phyloP scores from a whole-genome alignment of 1,139 yeast species.

The Sugiyamaella japonica region DNA sequence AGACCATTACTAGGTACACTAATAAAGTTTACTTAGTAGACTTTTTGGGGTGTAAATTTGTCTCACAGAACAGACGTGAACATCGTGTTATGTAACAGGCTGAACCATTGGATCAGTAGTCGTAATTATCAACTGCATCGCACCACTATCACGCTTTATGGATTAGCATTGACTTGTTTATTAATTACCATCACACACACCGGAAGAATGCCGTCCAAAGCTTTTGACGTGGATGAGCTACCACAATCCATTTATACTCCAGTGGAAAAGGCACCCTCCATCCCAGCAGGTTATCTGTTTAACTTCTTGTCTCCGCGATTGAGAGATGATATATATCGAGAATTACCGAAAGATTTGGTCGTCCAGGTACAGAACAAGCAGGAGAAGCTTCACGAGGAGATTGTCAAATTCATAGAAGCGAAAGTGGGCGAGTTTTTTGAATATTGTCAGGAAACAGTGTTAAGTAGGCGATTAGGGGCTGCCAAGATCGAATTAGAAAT shows the following conservation, averaged over 20 bases:
- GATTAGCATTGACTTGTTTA: no score
- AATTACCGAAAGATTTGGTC: slow-evolving; percentile 20
- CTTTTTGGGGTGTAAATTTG: no score
- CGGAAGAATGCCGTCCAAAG: slow-evolving; percentile 10
- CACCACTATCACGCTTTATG: background rate
- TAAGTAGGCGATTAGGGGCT: slow-evolving; percentile 7
- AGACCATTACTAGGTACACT: no score
- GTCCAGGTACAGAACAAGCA: slow-evolving; percentile 20
- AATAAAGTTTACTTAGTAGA: no score
- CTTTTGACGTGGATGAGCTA: slow-evolving; percentile 23
- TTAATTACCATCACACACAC: no score
- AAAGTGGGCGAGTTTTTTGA: slow-evolving; percentile 22
- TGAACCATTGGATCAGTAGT: background rate
- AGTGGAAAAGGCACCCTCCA: slow-evolving; percentile 25
- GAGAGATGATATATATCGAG: slow-evolving; percentile 20
- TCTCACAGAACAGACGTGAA: no score
- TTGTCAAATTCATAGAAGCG: slow-evolving; percentile 24
- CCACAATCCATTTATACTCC: slow-evolving; percentile 26
- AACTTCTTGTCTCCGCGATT: slow-evolving; percentile 25
- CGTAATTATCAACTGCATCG: background rate
- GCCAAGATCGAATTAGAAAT: slow-evolving; percentile 10
- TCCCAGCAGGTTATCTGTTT: slow-evolving; percentile 28
- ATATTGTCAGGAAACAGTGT: slow-evolving; percentile 23
- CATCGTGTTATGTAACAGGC: background rate
- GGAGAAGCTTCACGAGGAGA: slow-evolving; percentile 24